Evolutionary conservation across 176 grass and related monocot species (phyloP).

Genomic region (Cymbopogon citratus): DNA sequence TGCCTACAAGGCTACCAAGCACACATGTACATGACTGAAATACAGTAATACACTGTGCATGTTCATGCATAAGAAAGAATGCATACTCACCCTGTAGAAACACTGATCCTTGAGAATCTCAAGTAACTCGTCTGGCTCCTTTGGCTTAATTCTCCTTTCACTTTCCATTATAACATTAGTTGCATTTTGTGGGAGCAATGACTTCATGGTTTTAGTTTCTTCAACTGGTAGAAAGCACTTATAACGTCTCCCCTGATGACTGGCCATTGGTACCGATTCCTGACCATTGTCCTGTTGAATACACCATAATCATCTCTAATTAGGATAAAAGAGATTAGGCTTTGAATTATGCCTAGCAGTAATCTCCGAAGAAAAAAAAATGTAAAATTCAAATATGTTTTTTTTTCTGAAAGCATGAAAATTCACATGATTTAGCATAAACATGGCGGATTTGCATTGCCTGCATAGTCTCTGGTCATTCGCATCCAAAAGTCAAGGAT

Average conservation of each 20-base stretch:
- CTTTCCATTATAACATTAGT: conserved; percentile 77
- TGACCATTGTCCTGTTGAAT: conserved; percentile 67
- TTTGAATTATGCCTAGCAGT: conserved; percentile 3
- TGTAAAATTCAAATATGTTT: too few species aligned
- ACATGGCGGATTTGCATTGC: neutral
- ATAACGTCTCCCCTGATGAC: conserved; percentile 67
- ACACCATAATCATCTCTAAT: neutral
- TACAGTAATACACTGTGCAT: neutral
- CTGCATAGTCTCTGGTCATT: neutral
- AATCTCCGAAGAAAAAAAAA: neutral
- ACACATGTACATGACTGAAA: neutral
- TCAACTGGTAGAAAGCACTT: conserved; percentile 73
- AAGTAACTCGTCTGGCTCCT: conserved; percentile 87
- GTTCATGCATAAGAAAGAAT: conserved; percentile 3
- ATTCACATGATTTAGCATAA: neutral
- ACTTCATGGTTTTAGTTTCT: conserved; percentile 68
- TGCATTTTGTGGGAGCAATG: conserved; percentile 67
- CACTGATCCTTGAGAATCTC: conserved; percentile 78
- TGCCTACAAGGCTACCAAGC: neutral
- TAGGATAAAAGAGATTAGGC: neutral
- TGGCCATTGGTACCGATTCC: conserved; percentile 64
- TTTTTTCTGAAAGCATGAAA: neutral
- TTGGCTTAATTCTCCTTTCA: conserved; percentile 59
- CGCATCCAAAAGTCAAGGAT: neutral
- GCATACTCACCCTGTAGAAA: conserved; percentile 69